A percentile compares a stretch with the other conserved stretches of the same genome.
phyloP scores from a whole-genome alignment of 2,329 filamentous ascomycete species.

The Microsporum audouinii region DNA sequence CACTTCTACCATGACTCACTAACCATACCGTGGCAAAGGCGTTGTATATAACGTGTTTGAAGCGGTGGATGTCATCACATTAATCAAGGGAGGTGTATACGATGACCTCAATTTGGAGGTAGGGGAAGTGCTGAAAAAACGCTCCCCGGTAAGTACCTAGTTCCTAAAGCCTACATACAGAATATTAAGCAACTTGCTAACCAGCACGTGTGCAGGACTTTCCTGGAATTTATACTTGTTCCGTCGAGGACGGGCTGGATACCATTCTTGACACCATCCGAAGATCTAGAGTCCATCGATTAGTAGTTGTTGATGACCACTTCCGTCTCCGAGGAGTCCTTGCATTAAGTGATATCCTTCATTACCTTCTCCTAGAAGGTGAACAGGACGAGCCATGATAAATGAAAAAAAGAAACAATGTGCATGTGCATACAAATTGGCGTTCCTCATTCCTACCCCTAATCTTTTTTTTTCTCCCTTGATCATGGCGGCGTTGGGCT shows the following conservation, averaged over 20 bases:
- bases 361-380: slow-evolving; percentile 78
- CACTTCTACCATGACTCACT: background rate
- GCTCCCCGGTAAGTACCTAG: slow-evolving; percentile 52
- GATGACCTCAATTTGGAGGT: slow-evolving; percentile 79
- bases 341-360: slow-evolving; percentile 89
- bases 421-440: slow-evolving; percentile 5
- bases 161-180: background rate
- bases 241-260: slow-evolving; percentile 78
- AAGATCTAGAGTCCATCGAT: slow-evolving; percentile 82
- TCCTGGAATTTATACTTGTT: slow-evolving; percentile 93
- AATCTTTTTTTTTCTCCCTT: background rate
- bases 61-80: slow-evolving; percentile 89
- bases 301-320: slow-evolving; percentile 86
- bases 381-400: slow-evolving; percentile 47
- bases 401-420: slow-evolving; percentile 4
- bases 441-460: background rate
- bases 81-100: slow-evolving; percentile 87
- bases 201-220: slow-evolving; percentile 52
- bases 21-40: slow-evolving; percentile 29
- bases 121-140: slow-evolving; percentile 76
- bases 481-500: background rate
- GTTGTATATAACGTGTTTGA: slow-evolving; percentile 91
- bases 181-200: background rate
- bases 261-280: slow-evolving; percentile 95
- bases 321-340: slow-evolving; percentile 78